phyloP scores from a whole-genome alignment of 768 basidiomycete genomes.

The Pisolithus orientalis region DNA sequence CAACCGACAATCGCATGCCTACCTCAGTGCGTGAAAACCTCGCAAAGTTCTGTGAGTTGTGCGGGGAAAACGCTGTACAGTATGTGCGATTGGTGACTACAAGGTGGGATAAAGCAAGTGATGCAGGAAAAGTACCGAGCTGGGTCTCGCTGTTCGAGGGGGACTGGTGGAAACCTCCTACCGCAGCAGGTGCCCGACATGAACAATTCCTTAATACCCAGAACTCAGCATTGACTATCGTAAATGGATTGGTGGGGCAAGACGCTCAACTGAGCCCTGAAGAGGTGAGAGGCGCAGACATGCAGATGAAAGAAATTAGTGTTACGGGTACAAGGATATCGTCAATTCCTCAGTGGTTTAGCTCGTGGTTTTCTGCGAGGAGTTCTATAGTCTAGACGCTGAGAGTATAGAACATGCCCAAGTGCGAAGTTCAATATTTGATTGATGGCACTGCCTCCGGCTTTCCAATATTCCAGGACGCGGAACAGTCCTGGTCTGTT shows the following conservation, averaged over 20 bases:
- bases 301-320: too few species aligned
- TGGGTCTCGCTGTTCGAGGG: conserved; percentile 19
- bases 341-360: too few species aligned
- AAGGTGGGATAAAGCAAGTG: conserved; percentile 4
- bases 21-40: conserved; percentile 26
- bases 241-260: neutral
- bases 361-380: too few species aligned
- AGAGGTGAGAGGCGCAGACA: too few species aligned
- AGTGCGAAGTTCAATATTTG: too few species aligned
- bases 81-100: conserved; percentile 29
- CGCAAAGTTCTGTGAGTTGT: conserved; percentile 28
- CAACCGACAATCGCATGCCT: conserved; percentile 29
- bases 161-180: conserved; percentile 16
- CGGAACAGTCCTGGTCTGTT: too few species aligned
- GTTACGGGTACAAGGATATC: too few species aligned
- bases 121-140: neutral
- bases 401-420: too few species aligned
- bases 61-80: conserved; percentile 23
- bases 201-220: neutral
- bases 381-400: too few species aligned
- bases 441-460: too few species aligned
- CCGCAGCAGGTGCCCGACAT: neutral
- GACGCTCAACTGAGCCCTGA: too few species aligned
- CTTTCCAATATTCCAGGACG: too few species aligned
- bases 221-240: neutral